These are phyloP conservation scores for Eucalyptus leucophloia DNA, from an alignment of 345 rosid genomes.

Conservation along the genomic window DNA sequence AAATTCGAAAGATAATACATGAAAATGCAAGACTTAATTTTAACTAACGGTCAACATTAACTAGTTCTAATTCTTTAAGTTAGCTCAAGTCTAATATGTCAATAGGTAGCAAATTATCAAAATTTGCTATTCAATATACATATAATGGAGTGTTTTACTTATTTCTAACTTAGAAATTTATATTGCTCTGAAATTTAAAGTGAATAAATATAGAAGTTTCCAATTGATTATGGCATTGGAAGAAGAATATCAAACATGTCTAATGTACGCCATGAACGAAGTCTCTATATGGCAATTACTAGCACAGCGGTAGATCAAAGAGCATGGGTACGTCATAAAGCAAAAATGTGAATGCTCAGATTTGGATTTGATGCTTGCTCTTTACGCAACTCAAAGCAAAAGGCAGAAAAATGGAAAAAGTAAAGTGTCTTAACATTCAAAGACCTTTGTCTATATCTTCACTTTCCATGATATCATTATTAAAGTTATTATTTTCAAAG, in stretches of 20 bases:
- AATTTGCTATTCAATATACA: neutral
- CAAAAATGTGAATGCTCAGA: neutral
- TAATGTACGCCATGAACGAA: neutral
- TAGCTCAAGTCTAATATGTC: neutral
- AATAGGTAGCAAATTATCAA: neutral
- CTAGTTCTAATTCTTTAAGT: neutral
- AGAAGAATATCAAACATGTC: neutral
- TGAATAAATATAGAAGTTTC: no score
- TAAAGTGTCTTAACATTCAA: neutral
- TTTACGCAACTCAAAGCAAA: neutral
- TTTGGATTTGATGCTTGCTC: neutral
- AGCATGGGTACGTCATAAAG: neutral
- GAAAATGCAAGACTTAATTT: no score
- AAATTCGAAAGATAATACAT: no score
- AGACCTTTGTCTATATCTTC: neutral
- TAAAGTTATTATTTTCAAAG: neutral
- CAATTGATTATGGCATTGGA: neutral
- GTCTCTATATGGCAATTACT: neutral
- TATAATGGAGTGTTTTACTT: no score
- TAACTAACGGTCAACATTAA: no score
- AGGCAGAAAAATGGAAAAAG: neutral
- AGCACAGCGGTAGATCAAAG: no score
- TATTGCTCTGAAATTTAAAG: no score
- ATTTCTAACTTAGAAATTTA: neutral
- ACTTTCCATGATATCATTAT: neutral